phyloP scores from a whole-genome alignment of 139 green algal species.

The Chlorella sp. region DNA sequence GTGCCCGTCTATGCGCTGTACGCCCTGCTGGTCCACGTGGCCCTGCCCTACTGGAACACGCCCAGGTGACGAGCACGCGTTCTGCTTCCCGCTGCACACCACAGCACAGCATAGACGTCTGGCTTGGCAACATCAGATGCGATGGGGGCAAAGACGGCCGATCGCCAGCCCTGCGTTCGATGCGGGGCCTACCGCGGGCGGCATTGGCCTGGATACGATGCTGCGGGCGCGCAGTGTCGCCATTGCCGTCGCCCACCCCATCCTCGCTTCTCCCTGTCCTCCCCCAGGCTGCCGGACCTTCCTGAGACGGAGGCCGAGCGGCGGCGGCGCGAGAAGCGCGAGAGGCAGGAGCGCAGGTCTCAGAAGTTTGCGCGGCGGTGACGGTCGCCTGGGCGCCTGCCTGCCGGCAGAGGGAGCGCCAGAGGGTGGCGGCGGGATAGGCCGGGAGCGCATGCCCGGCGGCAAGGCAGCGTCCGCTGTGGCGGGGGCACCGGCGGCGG shows the following conservation, averaged over 20 bases:
- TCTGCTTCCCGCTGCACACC: neutral
- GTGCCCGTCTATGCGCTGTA: constrained; percentile 39
- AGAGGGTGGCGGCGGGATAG: too few relatives aligned
- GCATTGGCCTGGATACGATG: neutral
- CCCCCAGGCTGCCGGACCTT: neutral
- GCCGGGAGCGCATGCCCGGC: too few relatives aligned
- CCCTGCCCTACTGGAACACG: constrained; percentile 39
- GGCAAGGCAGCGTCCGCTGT: too few relatives aligned
- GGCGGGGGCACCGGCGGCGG: too few relatives aligned
- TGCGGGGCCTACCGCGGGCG: neutral
- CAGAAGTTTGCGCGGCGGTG: constrained; percentile 32
- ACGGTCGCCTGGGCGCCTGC: too few relatives aligned
- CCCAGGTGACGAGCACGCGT: neutral
- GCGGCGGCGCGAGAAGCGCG: constrained; percentile 53
- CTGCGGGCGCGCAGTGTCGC: neutral
- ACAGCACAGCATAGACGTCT: neutral
- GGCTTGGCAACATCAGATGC: neutral
- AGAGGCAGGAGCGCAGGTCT: constrained; percentile 35
- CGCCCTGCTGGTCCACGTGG: constrained; percentile 17
- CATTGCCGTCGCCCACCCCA: neutral
- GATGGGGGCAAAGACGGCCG: neutral
- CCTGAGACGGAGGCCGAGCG: constrained; percentile 31
- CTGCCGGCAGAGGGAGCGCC: too few relatives aligned
- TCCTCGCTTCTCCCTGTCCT: neutral
- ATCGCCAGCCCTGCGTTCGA: neutral